Percentiles rank a stretch among this genome's conserved stretches.
Evolutionary conservation across 2,329 filamentous ascomycete species (phyloP).

Genomic region (Colletotrichum tropicale): DNA sequence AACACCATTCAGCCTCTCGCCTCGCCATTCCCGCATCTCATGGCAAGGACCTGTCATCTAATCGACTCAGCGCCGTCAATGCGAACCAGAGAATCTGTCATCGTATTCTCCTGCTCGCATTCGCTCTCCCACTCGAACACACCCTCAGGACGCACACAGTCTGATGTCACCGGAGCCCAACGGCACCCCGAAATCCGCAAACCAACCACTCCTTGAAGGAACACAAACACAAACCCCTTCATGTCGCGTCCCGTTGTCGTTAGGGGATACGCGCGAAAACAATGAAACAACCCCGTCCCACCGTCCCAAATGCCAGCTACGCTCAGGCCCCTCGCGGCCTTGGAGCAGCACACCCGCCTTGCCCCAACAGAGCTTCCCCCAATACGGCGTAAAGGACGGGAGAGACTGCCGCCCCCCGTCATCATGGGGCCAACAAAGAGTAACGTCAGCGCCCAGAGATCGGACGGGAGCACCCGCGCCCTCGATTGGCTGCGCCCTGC

Average conservation of each 20-base stretch:
- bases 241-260: background rate
- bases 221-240: background rate
- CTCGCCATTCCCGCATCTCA: background rate
- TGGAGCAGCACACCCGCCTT: background rate
- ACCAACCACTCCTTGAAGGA: background rate
- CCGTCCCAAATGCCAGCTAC: slow-evolving; percentile 7
- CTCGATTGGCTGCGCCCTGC: background rate
- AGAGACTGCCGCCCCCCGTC: background rate
- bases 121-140: background rate
- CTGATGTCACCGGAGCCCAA: background rate
- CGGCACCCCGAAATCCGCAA: slow-evolving; percentile 2
- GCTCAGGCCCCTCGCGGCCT: background rate
- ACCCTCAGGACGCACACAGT: background rate
- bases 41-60: background rate
- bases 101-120: background rate
- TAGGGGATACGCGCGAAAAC: background rate
- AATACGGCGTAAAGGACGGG: background rate
- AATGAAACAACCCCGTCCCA: slow-evolving; percentile 4
- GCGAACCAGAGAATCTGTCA: background rate
- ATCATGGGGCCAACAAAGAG: background rate
- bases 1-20: background rate
- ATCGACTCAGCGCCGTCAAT: background rate
- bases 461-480: background rate
- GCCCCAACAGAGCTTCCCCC: background rate
- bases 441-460: background rate